Evolutionary conservation across 1,284 basidiomycete species (phyloP).

Genomic region (Ceratobasidium theobromae): DNA sequence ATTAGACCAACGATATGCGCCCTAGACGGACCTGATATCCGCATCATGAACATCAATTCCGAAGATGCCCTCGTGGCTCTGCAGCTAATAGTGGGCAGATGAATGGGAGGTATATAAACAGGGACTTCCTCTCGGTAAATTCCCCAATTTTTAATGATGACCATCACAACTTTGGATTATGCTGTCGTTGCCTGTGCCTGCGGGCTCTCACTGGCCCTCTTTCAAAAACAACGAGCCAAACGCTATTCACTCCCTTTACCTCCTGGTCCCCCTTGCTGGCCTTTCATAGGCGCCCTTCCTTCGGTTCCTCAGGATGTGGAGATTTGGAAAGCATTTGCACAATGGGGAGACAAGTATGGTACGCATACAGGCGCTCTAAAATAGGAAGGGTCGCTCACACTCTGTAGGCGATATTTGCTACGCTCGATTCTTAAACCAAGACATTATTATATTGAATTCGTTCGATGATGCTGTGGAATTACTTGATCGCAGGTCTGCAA

Average conservation of each 20-base stretch:
- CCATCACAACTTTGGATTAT: no score
- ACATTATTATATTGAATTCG: constrained; percentile 24
- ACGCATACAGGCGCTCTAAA: not conserved
- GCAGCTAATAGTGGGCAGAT: no score
- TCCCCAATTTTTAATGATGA: no score
- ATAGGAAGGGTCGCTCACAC: not conserved
- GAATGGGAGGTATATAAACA: no score
- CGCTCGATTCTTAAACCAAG: constrained; percentile 1
- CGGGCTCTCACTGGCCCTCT: not conserved
- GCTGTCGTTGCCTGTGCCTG: not conserved
- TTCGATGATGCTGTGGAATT: not conserved
- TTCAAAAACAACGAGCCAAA: not conserved
- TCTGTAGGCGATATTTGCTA: constrained; percentile 7
- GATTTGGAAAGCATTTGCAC: not conserved
- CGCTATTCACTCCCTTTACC: not conserved
- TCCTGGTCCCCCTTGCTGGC: constrained; percentile 7
- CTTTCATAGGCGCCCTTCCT: not conserved
- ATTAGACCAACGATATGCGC: no score
- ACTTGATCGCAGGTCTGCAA: constrained; percentile 3
- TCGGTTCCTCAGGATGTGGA: not conserved
- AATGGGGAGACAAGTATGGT: constrained; percentile 26
- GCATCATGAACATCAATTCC: no score
- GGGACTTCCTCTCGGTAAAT: no score
- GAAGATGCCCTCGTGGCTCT: no score
- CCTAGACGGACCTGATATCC: no score